Base-by-base conservation (phyloP, 768 basidiomycete species). In the Psilocybe tampanensis region DNA sequence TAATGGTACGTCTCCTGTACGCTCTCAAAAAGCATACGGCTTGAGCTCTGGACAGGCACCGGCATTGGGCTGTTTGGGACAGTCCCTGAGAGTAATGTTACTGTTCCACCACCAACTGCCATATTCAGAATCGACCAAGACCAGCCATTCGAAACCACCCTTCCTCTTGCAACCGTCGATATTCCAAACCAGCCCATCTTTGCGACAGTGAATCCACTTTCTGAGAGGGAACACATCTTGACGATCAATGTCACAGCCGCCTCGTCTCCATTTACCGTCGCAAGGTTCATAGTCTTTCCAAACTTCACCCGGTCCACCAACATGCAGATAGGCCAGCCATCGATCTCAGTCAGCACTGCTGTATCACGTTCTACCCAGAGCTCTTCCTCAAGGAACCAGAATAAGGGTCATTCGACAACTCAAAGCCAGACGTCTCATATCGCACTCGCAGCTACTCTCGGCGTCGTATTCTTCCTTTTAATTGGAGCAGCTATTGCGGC, bases 21-120 rank as follows among this genome's bases (percentile, higher is more conserved):
- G 2, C n/a, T 33, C 2, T 19, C 23, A 34, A 11, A 15, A n/a
- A n/a, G 24, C 39, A 52, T n/a, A 8, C 26, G 29, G 11, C 32
- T 32, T 23, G 15, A 39, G 6, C 9, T 50, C n/a, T 12, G 13
- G 29, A 18, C 8, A 83, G 80, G 79, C n/a, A 77, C 72, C n/a
- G 74, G 72, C 21, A 74, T 83, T 15, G 67, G 73, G 2, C 75
- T 81, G 7, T 75, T 78, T 50, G 81, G 81, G 0, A 77, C 76
- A 7, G 72, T 82, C 12, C 76, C 77, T 4, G 59, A 64, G 17
- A 79, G 77, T 62, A 78, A 76, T 55, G 49, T 44, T 1, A 70
- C 71, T 1, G 18, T 60, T 18, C 59, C 44, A 29, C 76, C 79
- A 9, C 79, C 79, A 0, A 72, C 72, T 4, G 77, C 76, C 5